These are phyloP conservation scores for Phyllosticta paracitricarpa DNA, from an alignment of 2,329 filamentous ascomycete species.

Conservation along the genomic window DNA sequence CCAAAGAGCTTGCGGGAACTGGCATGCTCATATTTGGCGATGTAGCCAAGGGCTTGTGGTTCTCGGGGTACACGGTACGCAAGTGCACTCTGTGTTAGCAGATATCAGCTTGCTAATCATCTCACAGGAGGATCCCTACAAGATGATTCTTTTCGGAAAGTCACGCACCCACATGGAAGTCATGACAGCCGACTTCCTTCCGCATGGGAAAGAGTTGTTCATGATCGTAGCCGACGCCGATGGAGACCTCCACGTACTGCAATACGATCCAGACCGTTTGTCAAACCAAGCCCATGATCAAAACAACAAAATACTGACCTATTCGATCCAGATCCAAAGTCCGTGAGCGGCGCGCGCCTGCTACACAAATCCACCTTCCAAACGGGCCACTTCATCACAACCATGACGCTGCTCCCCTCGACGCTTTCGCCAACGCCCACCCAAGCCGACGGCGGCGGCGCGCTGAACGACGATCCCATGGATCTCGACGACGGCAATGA, in stretches of 20 bases:
- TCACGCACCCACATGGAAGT: slow-evolving; percentile 69
- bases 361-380: slow-evolving; percentile 84
- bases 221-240: slow-evolving; percentile 77
- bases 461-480: slow-evolving; percentile 29
- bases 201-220: slow-evolving; percentile 71
- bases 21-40: slow-evolving; percentile 84
- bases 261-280: slow-evolving; percentile 91
- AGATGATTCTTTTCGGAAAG: slow-evolving; percentile 87
- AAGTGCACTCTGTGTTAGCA: neutral
- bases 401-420: slow-evolving; percentile 65
- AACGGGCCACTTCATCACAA: slow-evolving; percentile 67
- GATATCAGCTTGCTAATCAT: slow-evolving; percentile 1
- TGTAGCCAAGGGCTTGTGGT: slow-evolving; percentile 89
- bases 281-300: slow-evolving; percentile 14
- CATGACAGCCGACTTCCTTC: slow-evolving; percentile 75
- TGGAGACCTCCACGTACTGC: slow-evolving; percentile 76
- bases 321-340: slow-evolving; percentile 65
- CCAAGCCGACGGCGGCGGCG: slow-evolving; percentile 23
- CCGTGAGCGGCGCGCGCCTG: slow-evolving; percentile 76
- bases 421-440: slow-evolving; percentile 39
- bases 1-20: slow-evolving; percentile 72
- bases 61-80: slow-evolving; percentile 71
- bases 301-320: slow-evolving; percentile 1
- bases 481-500: slow-evolving; percentile 20
- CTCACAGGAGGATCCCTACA: slow-evolving; percentile 76